Base-by-base conservation (phyloP, 805 yeast genomes). In the Pichia pseudocactophila region DNA sequence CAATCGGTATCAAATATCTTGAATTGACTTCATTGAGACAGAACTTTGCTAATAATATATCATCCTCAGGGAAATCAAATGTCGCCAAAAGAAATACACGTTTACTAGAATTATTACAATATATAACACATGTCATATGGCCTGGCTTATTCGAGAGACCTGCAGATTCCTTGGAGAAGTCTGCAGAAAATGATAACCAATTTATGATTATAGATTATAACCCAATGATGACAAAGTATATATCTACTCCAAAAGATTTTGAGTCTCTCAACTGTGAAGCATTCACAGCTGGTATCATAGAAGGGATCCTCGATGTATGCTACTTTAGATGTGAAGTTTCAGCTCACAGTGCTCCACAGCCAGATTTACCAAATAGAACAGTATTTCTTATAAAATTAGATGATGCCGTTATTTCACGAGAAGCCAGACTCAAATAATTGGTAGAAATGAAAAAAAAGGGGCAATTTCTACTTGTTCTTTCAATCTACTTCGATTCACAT, bases 221-320 rank as follows among this genome's bases (percentile, higher is more conserved):
- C 12, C 96, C 96, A 6, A 52, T 83, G 36, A 68, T 86, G 32
- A 70, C 84, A n/a, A 75, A 74, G 51, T 87, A 70, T 55, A 76
- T 87, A 10, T 76, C 84, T 26, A 80, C 83, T 4, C 96, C 96
- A 2, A 76, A 74, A 50, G 95, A 87, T 49, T 78, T 81, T 55
- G 79, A 83, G 10, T 79, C 78, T 48, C 69, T 86, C 53, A 84
- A 82, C 55, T 83, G 92, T 55, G 79, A 82, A 13, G 89, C 95
- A 0, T 84, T 82, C 56, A 75, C 80, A 1, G 95, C 95, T 0
- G 96, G 96, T 0, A 71, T 87, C 13, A 70, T 86, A 33, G 95
- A 87, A 58, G 95, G 94, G 0, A 78, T 86, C 1, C 64, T 87
- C 44, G 92, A 83, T 53, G 69, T 82, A 4, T 68, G 85, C 2